Conservation (phyloP, 2,329 filamentous ascomycete species). For the Fusarium sp. region DNA sequence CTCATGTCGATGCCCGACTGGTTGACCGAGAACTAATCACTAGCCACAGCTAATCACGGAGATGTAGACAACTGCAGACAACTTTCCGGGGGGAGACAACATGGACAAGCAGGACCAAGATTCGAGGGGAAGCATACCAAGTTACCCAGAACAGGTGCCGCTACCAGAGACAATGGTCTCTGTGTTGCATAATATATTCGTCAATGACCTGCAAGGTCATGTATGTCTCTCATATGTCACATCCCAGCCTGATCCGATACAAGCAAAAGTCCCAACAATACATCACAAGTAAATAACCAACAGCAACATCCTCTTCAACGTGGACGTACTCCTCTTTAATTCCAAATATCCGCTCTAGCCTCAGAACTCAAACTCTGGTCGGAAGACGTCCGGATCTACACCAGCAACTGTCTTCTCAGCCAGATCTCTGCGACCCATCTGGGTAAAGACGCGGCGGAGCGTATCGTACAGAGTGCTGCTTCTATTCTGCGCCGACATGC, state of each 20-base stretch:
- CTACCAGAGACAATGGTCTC: conserved; percentile 14
- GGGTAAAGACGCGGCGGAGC: conserved; percentile 88
- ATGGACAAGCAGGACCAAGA: not conserved
- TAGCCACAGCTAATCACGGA: not conserved
- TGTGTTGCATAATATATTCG: conserved; percentile 6
- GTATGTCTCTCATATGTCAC: conserved; percentile 20
- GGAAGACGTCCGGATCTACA: conserved; percentile 89
- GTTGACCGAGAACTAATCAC: not conserved
- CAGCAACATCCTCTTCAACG: not conserved
- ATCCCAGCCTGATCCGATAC: conserved; percentile 11
- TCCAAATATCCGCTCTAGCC: not conserved
- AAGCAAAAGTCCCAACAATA: conserved; percentile 2
- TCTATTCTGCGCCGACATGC: conserved; percentile 92
- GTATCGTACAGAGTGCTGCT: conserved; percentile 98
- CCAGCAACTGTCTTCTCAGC: conserved; percentile 86
- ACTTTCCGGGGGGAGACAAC: not conserved
- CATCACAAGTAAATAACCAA: not conserved
- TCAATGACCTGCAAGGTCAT: conserved; percentile 11
- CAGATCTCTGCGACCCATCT: conserved; percentile 90
- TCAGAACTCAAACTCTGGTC: conserved; percentile 87
- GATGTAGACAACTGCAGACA: not conserved
- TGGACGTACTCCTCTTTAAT: conserved; percentile 10
- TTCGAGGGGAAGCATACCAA: not conserved
- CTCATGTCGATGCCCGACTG: not conserved
- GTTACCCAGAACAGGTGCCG: not conserved